Evolutionary conservation across 768 basidiomycete species (phyloP).

Genomic region (Suillus sp.): DNA sequence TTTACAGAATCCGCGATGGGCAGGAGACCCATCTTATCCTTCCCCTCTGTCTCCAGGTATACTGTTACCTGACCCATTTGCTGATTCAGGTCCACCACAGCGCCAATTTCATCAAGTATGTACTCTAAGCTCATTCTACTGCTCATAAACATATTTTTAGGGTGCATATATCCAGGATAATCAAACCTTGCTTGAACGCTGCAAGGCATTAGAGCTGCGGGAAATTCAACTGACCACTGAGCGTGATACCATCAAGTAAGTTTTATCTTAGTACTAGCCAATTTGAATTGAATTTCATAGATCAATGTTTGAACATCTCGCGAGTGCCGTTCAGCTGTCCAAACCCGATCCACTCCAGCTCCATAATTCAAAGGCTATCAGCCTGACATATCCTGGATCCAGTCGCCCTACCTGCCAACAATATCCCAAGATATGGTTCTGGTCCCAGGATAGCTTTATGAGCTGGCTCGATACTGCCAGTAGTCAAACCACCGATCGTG

Average conservation of each 20-base stretch:
- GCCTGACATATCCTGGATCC: neutral
- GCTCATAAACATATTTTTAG: neutral
- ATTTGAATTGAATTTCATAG: neutral
- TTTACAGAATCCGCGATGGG: neutral
- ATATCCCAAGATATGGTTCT: conserved; percentile 4
- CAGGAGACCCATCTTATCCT: neutral
- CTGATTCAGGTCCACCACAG: neutral
- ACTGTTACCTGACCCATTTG: neutral
- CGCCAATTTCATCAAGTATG: neutral
- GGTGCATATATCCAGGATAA: neutral
- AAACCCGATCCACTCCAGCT: neutral
- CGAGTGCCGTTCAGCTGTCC: neutral
- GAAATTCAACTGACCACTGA: neutral
- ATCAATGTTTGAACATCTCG: neutral
- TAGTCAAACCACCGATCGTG: neutral
- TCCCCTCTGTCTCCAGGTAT: neutral
- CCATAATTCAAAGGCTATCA: neutral
- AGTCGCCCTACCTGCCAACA: neutral
- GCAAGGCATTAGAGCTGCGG: neutral
- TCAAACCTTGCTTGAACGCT: neutral
- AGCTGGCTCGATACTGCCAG: neutral
- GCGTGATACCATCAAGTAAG: neutral
- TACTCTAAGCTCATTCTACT: neutral
- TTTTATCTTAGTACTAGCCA: neutral
- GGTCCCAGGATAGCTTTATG: neutral